These are phyloP conservation scores for Coniochaeta ligniaria DNA, from an alignment of 2,329 filamentous ascomycete genomes.

Conservation along the genomic window DNA sequence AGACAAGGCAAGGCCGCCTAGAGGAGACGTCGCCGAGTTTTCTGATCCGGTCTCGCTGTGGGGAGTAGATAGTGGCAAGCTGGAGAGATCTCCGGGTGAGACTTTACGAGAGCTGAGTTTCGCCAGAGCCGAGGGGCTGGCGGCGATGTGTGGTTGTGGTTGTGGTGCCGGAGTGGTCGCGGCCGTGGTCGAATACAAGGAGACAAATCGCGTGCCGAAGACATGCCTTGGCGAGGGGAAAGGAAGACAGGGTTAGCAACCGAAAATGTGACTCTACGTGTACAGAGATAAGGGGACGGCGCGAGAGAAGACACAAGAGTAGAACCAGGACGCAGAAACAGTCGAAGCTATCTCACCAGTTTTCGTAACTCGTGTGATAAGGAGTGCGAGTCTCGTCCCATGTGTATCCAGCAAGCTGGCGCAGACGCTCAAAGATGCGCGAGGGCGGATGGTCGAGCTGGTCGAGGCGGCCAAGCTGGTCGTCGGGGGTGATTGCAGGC, in stretches of 20 bases:
- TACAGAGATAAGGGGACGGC: neutral
- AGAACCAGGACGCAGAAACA: neutral
- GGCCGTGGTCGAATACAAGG: constrained; percentile 37
- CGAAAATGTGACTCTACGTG: neutral
- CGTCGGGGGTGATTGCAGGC: constrained; percentile 40
- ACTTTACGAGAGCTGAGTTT: constrained; percentile 36
- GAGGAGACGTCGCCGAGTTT: constrained; percentile 26
- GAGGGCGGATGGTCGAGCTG: constrained; percentile 39
- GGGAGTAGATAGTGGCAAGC: constrained; percentile 18
- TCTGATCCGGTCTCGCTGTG: constrained; percentile 32
- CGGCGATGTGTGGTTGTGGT: constrained; percentile 25
- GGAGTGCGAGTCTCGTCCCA: constrained; percentile 62
- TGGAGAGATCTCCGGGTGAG: constrained; percentile 29
- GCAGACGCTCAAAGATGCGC: constrained; percentile 65
- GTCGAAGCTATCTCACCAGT: constrained; percentile 52
- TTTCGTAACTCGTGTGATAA: constrained; percentile 71
- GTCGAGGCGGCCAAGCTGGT: constrained; percentile 37
- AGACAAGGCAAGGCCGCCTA: constrained; percentile 23
- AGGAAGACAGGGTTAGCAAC: constrained; percentile 8
- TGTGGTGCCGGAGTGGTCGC: constrained; percentile 14
- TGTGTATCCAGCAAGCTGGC: constrained; percentile 65
- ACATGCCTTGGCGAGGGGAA: constrained; percentile 46
- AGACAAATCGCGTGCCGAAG: constrained; percentile 54
- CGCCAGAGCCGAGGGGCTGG: constrained; percentile 34
- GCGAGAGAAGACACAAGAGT: neutral